A percentile compares a stretch with the other conserved stretches of the same genome.
phyloP scores from a whole-genome alignment of 2,329 filamentous ascomycete species.

The Diaporthe capsici region DNA sequence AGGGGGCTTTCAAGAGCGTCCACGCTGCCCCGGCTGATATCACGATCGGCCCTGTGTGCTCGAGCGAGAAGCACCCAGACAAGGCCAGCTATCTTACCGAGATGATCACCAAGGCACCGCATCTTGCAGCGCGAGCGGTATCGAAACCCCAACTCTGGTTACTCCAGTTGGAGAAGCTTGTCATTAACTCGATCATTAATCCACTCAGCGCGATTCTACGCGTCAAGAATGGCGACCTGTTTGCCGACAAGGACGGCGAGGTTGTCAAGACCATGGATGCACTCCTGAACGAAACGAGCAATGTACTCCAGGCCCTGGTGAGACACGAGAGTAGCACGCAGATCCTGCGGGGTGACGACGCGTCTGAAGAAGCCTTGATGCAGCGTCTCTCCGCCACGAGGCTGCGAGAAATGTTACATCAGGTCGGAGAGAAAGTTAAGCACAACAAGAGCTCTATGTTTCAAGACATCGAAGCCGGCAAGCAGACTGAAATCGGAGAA shows the following conservation, averaged over 20 bases:
- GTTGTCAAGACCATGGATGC: conserved; percentile 74
- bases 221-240: conserved; percentile 82
- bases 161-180: conserved; percentile 88
- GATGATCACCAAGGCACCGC: conserved; percentile 58
- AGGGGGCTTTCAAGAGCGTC: conserved; percentile 64
- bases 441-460: conserved; percentile 74
- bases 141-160: conserved; percentile 62
- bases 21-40: conserved; percentile 66
- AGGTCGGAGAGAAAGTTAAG: conserved; percentile 62
- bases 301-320: conserved; percentile 79
- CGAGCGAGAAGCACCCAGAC: conserved; percentile 42
- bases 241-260: conserved; percentile 67
- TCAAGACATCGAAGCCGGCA: conserved; percentile 68
- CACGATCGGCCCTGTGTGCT: conserved; percentile 61
- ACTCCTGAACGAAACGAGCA: conserved; percentile 80
- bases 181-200: conserved; percentile 85
- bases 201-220: conserved; percentile 85
- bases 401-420: conserved; percentile 62
- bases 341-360: conserved; percentile 51
- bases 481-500: conserved; percentile 68
- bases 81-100: conserved; percentile 55
- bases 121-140: conserved; percentile 58
- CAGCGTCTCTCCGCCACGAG: conserved; percentile 59
- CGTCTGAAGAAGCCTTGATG: conserved; percentile 43
- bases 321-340: conserved; percentile 65